Conservation (phyloP, 805 yeast species). For the Pichia gijzeniarum region DNA sequence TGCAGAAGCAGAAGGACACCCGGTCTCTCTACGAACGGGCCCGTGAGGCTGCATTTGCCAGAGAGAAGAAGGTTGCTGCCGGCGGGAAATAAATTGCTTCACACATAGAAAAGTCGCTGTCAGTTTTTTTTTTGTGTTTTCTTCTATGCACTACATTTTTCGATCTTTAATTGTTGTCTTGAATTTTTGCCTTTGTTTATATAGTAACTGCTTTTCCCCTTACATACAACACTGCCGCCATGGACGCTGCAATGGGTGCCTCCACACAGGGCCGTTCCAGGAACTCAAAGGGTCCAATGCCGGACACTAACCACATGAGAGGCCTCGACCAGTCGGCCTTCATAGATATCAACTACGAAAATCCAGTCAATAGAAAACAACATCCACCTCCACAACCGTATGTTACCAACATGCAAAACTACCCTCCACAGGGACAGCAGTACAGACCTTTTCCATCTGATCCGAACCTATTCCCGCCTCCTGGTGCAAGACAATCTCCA, state of each 20-base stretch:
- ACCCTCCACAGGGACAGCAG: not conserved
- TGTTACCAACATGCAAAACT: constrained; percentile 2
- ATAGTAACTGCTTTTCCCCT: not conserved
- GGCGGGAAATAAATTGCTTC: not conserved
- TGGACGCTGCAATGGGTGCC: constrained; percentile 6
- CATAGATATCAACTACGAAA: constrained; percentile 40
- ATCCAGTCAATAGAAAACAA: constrained; percentile 25
- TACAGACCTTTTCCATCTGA: not conserved
- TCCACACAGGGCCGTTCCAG: not conserved
- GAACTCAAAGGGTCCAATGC: not conserved
- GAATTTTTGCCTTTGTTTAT: not conserved
- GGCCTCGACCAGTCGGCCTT: constrained; percentile 36
- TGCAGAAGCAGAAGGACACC: constrained; percentile 17
- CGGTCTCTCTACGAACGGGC: constrained; percentile 23
- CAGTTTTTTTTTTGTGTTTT: not conserved
- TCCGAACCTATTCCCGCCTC: too few species aligned
- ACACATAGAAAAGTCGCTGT: too few species aligned
- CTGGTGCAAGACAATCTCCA: too few species aligned
- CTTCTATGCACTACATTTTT: not conserved
- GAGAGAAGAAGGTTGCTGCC: not conserved
- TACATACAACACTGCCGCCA: not conserved
- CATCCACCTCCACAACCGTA: constrained; percentile 17
- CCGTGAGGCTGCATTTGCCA: constrained; percentile 16
- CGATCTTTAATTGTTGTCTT: not conserved
- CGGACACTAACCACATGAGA: constrained; percentile 2